These are phyloP conservation scores for Lipomyces mesembrius DNA, from an alignment of 805 yeast genomes.

Conservation along the genomic window DNA sequence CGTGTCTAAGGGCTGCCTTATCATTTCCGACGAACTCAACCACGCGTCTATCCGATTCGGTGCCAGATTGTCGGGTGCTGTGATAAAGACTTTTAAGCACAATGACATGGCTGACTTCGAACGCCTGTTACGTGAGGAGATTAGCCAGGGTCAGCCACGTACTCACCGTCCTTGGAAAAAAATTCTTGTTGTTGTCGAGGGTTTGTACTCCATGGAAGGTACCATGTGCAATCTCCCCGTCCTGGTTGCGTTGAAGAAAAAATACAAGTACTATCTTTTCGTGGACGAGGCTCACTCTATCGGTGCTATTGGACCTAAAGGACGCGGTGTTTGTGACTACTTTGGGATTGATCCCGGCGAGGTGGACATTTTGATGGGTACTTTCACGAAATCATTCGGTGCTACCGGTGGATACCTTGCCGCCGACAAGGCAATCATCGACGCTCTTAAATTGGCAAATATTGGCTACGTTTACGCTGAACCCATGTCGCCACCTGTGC, in stretches of 20 bases:
- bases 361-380: conserved; percentile 94
- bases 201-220: conserved; percentile 88
- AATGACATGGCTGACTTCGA: conserved; percentile 85
- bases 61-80: conserved; percentile 87
- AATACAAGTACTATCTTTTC: conserved; percentile 86
- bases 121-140: conserved; percentile 75
- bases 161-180: conserved; percentile 91
- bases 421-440: conserved; percentile 70
- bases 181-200: conserved; percentile 85
- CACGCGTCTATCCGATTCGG: conserved; percentile 97
- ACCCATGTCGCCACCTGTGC: conserved; percentile 77
- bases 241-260: conserved; percentile 71
- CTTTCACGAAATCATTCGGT: conserved; percentile 96
- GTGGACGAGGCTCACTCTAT: conserved; percentile 98
- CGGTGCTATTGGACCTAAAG: conserved; percentile 96
- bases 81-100: conserved; percentile 68
- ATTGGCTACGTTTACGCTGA: conserved; percentile 80
- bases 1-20: conserved; percentile 84
- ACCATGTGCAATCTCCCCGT: conserved; percentile 81
- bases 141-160: conserved; percentile 92
- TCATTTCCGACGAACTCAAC: conserved; percentile 90
- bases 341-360: conserved; percentile 76
- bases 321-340: conserved; percentile 94
- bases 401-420: conserved; percentile 98
- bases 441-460: conserved; percentile 72